These are phyloP conservation scores for Fonsecaea monophora DNA, from an alignment of 2,329 filamentous ascomycete species.

Conservation along the genomic window DNA sequence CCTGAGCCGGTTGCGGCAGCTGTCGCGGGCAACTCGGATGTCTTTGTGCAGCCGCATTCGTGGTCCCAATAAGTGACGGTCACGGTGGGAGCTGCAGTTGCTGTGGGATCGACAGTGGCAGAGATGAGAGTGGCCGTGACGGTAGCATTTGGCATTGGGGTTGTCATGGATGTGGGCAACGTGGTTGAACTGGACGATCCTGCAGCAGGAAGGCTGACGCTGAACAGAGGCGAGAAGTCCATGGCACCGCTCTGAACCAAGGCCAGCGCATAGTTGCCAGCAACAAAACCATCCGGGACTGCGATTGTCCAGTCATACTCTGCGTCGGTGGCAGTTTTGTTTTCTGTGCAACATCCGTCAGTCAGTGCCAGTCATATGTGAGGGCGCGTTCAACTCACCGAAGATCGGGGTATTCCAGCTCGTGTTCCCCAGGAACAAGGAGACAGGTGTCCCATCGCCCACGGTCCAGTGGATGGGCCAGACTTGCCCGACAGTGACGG, in stretches of 20 bases:
- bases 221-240: conserved; percentile 27
- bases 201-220: conserved; percentile 3
- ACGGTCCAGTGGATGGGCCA: conserved; percentile 35
- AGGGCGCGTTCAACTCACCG: conserved; percentile 27
- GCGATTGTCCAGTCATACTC: conserved; percentile 35
- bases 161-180: conserved; percentile 3
- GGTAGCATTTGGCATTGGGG: conserved; percentile 1
- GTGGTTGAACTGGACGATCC: conserved; percentile 5
- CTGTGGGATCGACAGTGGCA: conserved; percentile 15
- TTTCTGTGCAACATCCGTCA: conserved; percentile 17
- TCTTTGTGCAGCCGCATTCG: conserved; percentile 36
- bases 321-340: conserved; percentile 24
- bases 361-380: neutral
- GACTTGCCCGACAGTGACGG: conserved; percentile 32
- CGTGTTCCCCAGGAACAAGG: conserved; percentile 34
- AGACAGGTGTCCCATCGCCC: conserved; percentile 32
- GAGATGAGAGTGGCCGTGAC: conserved; percentile 24
- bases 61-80: conserved; percentile 37
- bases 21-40: conserved; percentile 21
- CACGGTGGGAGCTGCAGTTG: conserved; percentile 17
- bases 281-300: conserved; percentile 30
- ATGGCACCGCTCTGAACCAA: conserved; percentile 30
- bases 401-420: conserved; percentile 32
- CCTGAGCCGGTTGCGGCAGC: conserved; percentile 25
- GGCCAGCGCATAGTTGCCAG: conserved; percentile 35